These are phyloP conservation scores for Flaveria linearis DNA, from an alignment of 129 eudicot species.

Conservation along the genomic window DNA sequence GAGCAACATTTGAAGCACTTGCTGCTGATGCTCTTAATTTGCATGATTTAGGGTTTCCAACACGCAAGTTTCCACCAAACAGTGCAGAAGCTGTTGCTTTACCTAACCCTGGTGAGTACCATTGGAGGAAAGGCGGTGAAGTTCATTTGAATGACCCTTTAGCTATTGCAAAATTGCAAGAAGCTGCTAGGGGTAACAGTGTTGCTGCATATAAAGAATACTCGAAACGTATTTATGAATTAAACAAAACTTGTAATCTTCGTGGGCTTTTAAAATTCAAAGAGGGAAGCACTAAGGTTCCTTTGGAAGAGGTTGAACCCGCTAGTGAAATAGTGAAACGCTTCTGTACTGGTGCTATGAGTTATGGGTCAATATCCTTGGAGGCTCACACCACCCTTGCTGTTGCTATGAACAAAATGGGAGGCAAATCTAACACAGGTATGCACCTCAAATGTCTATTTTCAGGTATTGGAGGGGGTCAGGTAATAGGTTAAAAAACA, in stretches of 20 bases:
- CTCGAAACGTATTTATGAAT: conserved; percentile 76
- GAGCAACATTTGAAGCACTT: conserved; percentile 93
- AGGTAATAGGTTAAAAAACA: background rate
- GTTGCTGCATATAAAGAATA: conserved; percentile 93
- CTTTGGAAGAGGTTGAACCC: conserved; percentile 93
- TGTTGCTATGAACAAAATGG: conserved; percentile 91
- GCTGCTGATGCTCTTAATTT: conserved; percentile 75
- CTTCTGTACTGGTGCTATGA: conserved; percentile 98
- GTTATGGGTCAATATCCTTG: conserved; percentile 94
- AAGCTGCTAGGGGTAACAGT: conserved; percentile 88
- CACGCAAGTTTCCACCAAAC: conserved; percentile 61
- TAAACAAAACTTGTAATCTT: conserved; percentile 75
- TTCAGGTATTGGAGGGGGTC: background rate
- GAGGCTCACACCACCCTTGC: conserved; percentile 97
- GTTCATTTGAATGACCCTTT: conserved; percentile 91
- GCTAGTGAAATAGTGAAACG: conserved; percentile 98
- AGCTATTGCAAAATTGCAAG: conserved; percentile 91
- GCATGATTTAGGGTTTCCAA: conserved; percentile 84
- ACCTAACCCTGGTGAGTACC: conserved; percentile 94
- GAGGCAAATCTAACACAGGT: conserved; percentile 99
- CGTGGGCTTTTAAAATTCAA: conserved; percentile 91
- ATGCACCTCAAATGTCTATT: conserved; percentile 16
- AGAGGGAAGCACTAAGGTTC: conserved; percentile 55
- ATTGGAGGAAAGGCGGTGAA: conserved; percentile 97
- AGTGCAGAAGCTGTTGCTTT: conserved; percentile 93